Base-by-base conservation (phyloP, 257 asterid species). In the Jasminum sambac region DNA sequence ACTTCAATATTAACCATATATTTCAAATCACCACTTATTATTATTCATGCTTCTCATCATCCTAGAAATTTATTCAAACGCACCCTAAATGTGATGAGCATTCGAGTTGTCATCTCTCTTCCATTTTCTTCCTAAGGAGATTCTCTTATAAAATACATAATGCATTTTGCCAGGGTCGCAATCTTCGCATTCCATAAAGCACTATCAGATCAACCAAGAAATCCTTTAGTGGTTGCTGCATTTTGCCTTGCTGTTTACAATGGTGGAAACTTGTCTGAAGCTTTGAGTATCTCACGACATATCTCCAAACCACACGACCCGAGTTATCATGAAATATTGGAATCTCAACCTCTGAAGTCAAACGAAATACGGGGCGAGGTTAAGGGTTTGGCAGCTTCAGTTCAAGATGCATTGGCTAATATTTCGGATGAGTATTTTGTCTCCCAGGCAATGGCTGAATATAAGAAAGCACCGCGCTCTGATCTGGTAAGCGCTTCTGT, bases 181-280 rank as follows among this genome's bases (percentile, higher is more conserved):
- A 70, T 94, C 69, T 79, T 94, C 68, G 97, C 90, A 77, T 87
- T 94, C 77, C 98, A 91, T 73, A 84, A 80, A 78, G 97, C 95
- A 65, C 88, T 91, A 16, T 80, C 85, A 39, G 90, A 83, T 71
- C 82, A 84, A 72, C 95, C 96, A 11, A 82, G 89, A 67, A 85
- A 89, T 77, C 96, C 96, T 42, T 41, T 80, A 42, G 98, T 86
- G 72, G 74, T 88, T 75, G 96, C 98, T 63, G 84, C 87, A 26
- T 87, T 91, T 76, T 52, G 90, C 83, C 95, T 90, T 71, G 87
- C 95, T 36, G 88, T 94, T 62, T 86, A 86, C 85, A 89, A 84
- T 48, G 96, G 96, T 26, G 98, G 97, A 50, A 87, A 90, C 81
- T 62, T 91, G 39, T 48, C 75, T 10, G 96, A 94, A 85, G 98